Evolutionary conservation across 345 rosid genomes (phyloP).

Genomic region (Salix dunnii): DNA sequence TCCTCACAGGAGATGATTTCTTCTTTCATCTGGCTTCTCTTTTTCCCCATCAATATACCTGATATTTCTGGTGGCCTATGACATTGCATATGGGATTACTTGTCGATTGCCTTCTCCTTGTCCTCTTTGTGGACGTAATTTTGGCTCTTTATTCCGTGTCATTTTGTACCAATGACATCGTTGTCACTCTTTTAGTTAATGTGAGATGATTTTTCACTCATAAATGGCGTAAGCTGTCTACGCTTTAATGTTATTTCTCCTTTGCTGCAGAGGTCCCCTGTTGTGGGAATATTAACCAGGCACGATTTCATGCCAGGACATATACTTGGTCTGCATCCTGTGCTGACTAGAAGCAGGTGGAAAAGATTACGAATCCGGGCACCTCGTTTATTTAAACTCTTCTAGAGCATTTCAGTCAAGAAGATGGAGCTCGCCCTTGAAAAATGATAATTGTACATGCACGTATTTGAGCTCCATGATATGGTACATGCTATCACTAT

Average conservation of each 20-base stretch:
- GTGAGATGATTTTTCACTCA: too few relatives aligned
- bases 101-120: background rate
- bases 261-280: constrained; percentile 62
- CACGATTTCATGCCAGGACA: constrained; percentile 97
- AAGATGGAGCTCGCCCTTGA: background rate
- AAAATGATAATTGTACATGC: constrained; percentile 7
- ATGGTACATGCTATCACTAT: background rate
- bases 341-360: constrained; percentile 54
- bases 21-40: background rate
- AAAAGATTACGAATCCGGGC: constrained; percentile 60
- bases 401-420: constrained; percentile 9
- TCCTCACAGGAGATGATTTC: background rate
- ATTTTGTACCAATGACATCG: background rate
- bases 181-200: background rate
- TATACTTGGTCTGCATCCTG: constrained; percentile 63
- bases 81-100: background rate
- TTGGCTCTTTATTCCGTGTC: background rate
- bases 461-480: background rate
- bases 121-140: background rate
- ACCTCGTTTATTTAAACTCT: constrained; percentile 25
- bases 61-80: background rate
- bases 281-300: constrained; percentile 80
- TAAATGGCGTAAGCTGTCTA: background rate
- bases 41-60: background rate
- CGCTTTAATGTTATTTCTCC: constrained; percentile 1